Conservation (phyloP, 345 rosid species). For the Corymbia maculata region DNA sequence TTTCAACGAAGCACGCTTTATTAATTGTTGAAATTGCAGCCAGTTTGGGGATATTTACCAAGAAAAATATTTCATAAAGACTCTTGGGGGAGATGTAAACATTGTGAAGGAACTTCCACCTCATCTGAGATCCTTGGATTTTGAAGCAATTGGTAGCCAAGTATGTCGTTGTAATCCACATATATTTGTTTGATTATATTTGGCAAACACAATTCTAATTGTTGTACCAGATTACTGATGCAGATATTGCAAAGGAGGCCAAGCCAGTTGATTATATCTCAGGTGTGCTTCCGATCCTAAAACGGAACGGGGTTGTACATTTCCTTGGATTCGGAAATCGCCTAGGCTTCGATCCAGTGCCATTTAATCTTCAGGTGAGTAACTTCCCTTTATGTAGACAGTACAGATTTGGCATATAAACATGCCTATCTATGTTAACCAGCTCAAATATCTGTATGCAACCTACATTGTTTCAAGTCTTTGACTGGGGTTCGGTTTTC, state of each 20-base stretch:
- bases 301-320: slow-evolving; percentile 55
- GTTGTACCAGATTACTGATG: slow-evolving; percentile 66
- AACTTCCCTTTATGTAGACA: neutral
- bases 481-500: neutral
- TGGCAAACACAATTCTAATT: neutral
- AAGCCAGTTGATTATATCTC: slow-evolving; percentile 45
- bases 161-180: slow-evolving; percentile 18
- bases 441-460: neutral
- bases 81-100: slow-evolving; percentile 49
- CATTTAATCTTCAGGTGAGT: slow-evolving; percentile 65
- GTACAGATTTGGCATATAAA: neutral
- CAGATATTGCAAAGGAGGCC: slow-evolving; percentile 79
- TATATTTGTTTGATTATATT: neutral
- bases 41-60: slow-evolving; percentile 85
- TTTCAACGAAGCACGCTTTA: neutral
- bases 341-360: slow-evolving; percentile 83
- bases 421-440: neutral
- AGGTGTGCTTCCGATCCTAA: slow-evolving; percentile 55
- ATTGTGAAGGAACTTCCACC: slow-evolving; percentile 76
- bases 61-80: slow-evolving; percentile 47
- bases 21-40: slow-evolving; percentile 31
- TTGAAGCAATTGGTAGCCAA: slow-evolving; percentile 61
- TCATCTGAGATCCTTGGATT: slow-evolving; percentile 37
- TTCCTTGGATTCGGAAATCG: slow-evolving; percentile 89
- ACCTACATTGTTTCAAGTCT: neutral